Base-by-base conservation (phyloP, 345 rosid species). In the Balakata baccata region DNA sequence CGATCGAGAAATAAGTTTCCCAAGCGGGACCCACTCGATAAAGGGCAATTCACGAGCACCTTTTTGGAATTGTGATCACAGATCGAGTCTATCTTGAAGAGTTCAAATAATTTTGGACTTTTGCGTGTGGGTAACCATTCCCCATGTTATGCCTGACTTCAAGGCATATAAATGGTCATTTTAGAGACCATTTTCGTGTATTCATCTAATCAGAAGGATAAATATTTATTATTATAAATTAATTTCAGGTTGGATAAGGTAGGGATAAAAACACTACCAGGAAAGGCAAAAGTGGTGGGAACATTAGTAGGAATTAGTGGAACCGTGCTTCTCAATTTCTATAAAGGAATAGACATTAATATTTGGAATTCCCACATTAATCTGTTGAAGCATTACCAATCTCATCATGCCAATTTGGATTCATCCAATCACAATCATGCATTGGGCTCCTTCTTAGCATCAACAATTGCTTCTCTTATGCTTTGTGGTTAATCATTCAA, bases 291-390 rank as follows among this genome's bases (percentile, higher is more conserved):
- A 50, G 59, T 63, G 12, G 6, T 4, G n/a, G 75, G 75, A 9
- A 72, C 75, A 72, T 4, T 50, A 51, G n/a, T 72, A 18, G 69
- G 75, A 6, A 72, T 62, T n/a, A n/a, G 75, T 12, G 75, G 75
- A 3, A 69, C 75, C 0, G 63, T 72, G 75, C 16, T 72, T 4
- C 51, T 72, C 2, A 62, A 61, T 0, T 72, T 72, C 8, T 62
- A 62, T 23, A 50, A 63, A 20, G 75, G 75, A 12, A 0, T 17
- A 37, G 69, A 72, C 13, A 49, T 72, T 1, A 37, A 39, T 11
- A 49, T 50, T 0, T 63, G 75, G 75, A 50, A 43, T 37, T 6
- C 75, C 11, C 25, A 51, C n/a, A 39, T 72, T 63, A 51, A 72
- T 46, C 69, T 72, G 6, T 3, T 72, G 60, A 54, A 51, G 9